These are phyloP conservation scores for Candida endomychidarum DNA, from an alignment of 805 yeast genomes.

Conservation along the genomic window DNA sequence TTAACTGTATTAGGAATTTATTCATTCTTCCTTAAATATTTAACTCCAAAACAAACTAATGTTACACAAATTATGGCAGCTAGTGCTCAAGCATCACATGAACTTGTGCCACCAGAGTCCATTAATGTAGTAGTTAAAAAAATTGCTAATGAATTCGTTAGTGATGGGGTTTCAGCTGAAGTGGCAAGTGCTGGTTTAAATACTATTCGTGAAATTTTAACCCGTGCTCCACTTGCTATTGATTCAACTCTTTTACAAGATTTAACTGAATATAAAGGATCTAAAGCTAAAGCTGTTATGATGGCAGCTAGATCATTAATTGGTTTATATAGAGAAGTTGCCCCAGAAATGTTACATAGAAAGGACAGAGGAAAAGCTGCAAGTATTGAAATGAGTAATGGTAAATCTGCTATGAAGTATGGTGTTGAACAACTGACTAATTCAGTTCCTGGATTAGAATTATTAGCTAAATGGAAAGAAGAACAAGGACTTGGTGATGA, in stretches of 20 bases:
- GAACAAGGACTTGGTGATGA: conserved; percentile 54
- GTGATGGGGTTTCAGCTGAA: conserved; percentile 97
- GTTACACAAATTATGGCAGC: conserved; percentile 98
- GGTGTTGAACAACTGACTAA: conserved; percentile 71
- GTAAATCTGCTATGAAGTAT: conserved; percentile 52
- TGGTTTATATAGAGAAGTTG: conserved; percentile 85
- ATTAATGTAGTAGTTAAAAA: conserved; percentile 79
- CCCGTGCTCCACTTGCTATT: conserved; percentile 94
- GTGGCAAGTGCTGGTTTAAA: conserved; percentile 98
- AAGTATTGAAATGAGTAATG: conserved; percentile 64
- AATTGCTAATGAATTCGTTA: conserved; percentile 94
- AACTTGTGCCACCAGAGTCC: conserved; percentile 94
- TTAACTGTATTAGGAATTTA: conserved; percentile 86
- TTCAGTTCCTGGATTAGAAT: conserved; percentile 89
- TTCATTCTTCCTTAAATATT: conserved; percentile 81
- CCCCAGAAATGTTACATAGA: conserved; percentile 89
- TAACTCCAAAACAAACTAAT: conserved; percentile 91
- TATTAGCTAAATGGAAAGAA: conserved; percentile 82
- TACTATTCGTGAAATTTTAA: conserved; percentile 86
- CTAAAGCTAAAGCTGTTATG: conserved; percentile 90
- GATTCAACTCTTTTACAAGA: conserved; percentile 87
- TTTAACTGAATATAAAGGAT: conserved; percentile 84
- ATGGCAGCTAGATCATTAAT: conserved; percentile 92
- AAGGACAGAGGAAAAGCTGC: conserved; percentile 95
- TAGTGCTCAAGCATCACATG: conserved; percentile 94